These are phyloP conservation scores for Aristolochia contorta DNA, from an alignment of 164 flowering plant species.

Conservation along the genomic window DNA sequence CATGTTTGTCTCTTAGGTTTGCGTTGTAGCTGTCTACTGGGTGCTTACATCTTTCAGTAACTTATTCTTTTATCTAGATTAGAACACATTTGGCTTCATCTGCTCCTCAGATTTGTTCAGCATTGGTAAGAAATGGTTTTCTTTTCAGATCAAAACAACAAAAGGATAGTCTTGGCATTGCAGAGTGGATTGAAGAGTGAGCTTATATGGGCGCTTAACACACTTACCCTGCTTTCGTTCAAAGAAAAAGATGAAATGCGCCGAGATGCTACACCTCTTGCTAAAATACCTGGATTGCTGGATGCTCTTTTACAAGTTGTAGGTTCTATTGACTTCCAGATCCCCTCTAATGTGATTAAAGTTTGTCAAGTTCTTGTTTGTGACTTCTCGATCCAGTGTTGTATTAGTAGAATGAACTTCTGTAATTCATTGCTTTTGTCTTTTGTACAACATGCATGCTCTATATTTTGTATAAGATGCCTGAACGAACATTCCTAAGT, in stretches of 20 bases:
- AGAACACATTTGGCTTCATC: no score
- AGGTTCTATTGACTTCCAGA: slow-evolving; percentile 18
- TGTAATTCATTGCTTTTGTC: no score
- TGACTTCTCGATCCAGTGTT: no score
- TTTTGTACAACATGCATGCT: no score
- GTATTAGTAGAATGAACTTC: no score
- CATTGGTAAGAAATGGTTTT: neutral
- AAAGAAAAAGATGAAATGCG: slow-evolving; percentile 93
- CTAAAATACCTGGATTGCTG: slow-evolving; percentile 82
- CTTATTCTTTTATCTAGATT: no score
- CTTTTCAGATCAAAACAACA: slow-evolving; percentile 75
- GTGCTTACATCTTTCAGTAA: no score
- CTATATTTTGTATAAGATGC: no score
- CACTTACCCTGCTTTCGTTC: slow-evolving; percentile 94
- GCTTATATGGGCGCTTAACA: slow-evolving; percentile 87
- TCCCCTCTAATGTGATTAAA: neutral
- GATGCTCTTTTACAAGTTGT: slow-evolving; percentile 98
- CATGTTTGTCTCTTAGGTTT: no score
- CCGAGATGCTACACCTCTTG: slow-evolving; percentile 85
- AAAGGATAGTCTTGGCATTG: slow-evolving; percentile 85
- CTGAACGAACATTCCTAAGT: no score
- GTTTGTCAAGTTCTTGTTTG: neutral
- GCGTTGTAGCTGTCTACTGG: no score
- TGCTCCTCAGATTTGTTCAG: no score
- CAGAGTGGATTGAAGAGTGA: slow-evolving; percentile 99